These are phyloP conservation scores for Cyberlindnera mrakii DNA, from an alignment of 805 yeast genomes.

Conservation along the genomic window DNA sequence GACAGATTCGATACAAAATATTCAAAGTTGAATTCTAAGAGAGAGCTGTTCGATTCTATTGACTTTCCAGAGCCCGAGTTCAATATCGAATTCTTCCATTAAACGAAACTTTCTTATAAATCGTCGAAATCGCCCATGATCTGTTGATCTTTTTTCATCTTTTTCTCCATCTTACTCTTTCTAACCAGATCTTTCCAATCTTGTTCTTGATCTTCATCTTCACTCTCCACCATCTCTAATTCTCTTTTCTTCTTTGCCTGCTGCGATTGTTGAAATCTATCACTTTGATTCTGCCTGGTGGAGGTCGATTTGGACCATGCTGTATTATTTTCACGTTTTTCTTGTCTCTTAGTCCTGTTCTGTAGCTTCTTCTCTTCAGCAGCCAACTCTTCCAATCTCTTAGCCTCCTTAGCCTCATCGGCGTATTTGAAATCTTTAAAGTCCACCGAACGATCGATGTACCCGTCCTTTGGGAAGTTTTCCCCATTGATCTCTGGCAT, in stretches of 20 bases:
- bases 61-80: slow-evolving; percentile 17
- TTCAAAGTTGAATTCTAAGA: slow-evolving; percentile 2
- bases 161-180: slow-evolving; percentile 56
- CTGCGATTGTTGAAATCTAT: slow-evolving; percentile 34
- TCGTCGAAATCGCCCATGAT: slow-evolving; percentile 61
- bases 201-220: slow-evolving; percentile 38
- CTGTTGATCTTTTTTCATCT: slow-evolving; percentile 24
- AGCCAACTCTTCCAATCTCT: slow-evolving; percentile 53
- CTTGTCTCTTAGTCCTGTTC: slow-evolving; percentile 20
- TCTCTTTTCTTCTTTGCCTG: slow-evolving; percentile 36
- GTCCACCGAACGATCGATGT: slow-evolving; percentile 53
- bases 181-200: slow-evolving; percentile 89
- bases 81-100: slow-evolving; percentile 10
- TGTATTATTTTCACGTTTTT: slow-evolving; percentile 25
- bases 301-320: slow-evolving; percentile 35
- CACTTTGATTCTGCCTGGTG: slow-evolving; percentile 48
- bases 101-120: slow-evolving; percentile 23
- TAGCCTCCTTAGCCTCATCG: slow-evolving; percentile 57
- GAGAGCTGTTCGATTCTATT: slow-evolving; percentile 9
- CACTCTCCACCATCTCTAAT: slow-evolving; percentile 46
- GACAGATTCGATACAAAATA: slow-evolving; percentile 11
- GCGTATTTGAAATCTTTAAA: slow-evolving; percentile 42
- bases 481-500: slow-evolving; percentile 83
- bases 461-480: slow-evolving; percentile 62
- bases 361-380: slow-evolving; percentile 28